Evolutionary conservation across 2,329 filamentous ascomycete species (phyloP), one percentile per base, ranked within the genome.

Genomic region (Trichoderma sp.): DNA sequence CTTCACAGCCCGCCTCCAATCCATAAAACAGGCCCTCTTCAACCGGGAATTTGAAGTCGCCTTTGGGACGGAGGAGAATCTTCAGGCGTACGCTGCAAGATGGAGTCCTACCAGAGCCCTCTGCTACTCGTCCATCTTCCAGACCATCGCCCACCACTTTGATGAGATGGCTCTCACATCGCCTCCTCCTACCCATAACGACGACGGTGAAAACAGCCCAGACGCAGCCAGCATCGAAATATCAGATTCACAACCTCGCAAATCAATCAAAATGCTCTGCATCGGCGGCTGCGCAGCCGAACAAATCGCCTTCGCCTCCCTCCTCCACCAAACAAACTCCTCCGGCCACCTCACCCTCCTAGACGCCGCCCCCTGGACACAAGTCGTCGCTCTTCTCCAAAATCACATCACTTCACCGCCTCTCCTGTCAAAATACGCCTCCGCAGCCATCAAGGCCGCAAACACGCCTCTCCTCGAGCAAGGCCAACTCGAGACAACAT

Each of bases 51-150:
- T 98, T 84, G 88, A 88, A 14, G 85, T 87, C 18, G 96, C 96
- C 0, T 99, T 98, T 85, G 91, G 91, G 0, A 88, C 88, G 63
- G 88, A 91, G 74, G 91, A 93, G 62, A 90, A 93, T 79, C 88
- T 98, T 21, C 91, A 93, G 76, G 94, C 93, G 11, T 99, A 99
- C 86, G 94, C 95, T 9, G 90, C 94, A 72, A 87, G 97, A 79
- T 99, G 96, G 95, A 98, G 95, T 83, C 94, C 96, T 2, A 93
- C 93, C 71, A 89, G 97, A 71, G 93, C 95, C 0, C 85, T 98
- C 71, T 94, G 93, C 77, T 98, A 98, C 84, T 87, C 91, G n/a
- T 81, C 85, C 3, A 84, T 92, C n/a, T 83, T 93, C 50, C 76
- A 83, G 66, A 81, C 80, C 8, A 80, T 90, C 14, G 76, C 77